Base-by-base conservation (phyloP, 2,329 filamentous ascomycete species). In the Alternaria metachromatica region DNA sequence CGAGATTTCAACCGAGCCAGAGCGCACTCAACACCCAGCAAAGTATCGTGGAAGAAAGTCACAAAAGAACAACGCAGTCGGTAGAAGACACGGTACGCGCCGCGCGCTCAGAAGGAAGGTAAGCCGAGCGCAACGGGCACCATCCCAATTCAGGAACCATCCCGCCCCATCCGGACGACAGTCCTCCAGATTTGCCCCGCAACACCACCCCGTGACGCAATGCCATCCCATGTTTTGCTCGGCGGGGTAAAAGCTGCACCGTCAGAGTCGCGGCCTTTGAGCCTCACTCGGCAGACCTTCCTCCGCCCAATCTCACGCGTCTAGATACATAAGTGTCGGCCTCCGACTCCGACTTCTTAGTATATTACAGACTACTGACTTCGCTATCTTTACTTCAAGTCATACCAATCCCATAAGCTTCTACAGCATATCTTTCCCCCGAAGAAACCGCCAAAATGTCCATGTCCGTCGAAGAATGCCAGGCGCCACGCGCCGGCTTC, bases 381-480 rank as follows among this genome's bases (percentile, higher is more conserved):
- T 50, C 23, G 6, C 25, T 25, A 2, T 15, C 13, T 30, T 21
- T 26, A 33, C 7, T 15, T 12, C 23, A 51, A 21, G 11, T 13
- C 4, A 20, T 25, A 21, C 20, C 51, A 12, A n/a, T 8, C 8
- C 25, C 25, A 28, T 28, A 25, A 26, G 53, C 46, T 44, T 20
- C 46, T 26, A 23, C 20, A 55, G 15, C 43, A 15, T 25, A 15
- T 2, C 23, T 18, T 53, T 21, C 12, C 4, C 30, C 15, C 5
- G 11, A 26, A 13, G 1, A 15, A 37, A 65, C 70, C 59, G 68
- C 58, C 54, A 76, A 61, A 2, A 78, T 78, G 76, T 78, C 76
- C 20, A 78, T 78, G 76, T 75, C 75, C 20, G 65, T 78, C 10
- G 72, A 73, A 60, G 76, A 78, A 68, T 70, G 65, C 62, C 70